A percentile compares a stretch with the other conserved stretches of the same genome.
These are phyloP conservation scores for Pseudonitzschia delicatissima DNA, from an alignment of 108 stramenopile genomes.

Conservation along the genomic window DNA sequence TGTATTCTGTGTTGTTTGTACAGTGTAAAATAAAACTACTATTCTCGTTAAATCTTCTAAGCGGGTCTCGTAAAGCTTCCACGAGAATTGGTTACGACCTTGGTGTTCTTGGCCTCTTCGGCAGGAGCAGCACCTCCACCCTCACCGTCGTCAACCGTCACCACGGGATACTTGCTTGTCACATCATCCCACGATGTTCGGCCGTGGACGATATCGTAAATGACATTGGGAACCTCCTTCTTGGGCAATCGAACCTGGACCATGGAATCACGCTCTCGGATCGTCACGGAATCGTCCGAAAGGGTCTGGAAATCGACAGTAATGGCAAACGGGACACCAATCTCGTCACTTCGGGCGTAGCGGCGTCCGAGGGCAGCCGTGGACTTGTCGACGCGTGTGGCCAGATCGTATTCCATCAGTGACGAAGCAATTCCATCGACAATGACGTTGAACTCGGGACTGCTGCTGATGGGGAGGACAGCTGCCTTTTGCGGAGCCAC, in stretches of 20 bases:
- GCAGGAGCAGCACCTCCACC: constrained; percentile 16
- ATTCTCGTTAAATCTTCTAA: constrained; percentile 7
- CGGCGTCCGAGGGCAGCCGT: constrained; percentile 88
- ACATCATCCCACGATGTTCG: constrained; percentile 75
- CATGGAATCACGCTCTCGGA: constrained; percentile 97
- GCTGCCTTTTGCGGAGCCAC: constrained; percentile 98
- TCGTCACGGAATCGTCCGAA: constrained; percentile 87
- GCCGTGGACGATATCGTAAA: constrained; percentile 78
- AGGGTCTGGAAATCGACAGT: constrained; percentile 98
- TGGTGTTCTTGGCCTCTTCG: constrained; percentile 21
- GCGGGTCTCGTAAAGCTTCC: constrained; percentile 51
- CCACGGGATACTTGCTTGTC: constrained; percentile 69
- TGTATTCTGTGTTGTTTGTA: too few species aligned
- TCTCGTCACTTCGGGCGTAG: constrained; percentile 97
- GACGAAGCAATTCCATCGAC: constrained; percentile 79
- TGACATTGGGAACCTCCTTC: constrained; percentile 60
- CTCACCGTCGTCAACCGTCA: constrained; percentile 74
- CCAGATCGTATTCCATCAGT: constrained; percentile 84
- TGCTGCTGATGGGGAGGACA: constrained; percentile 88
- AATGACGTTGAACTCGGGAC: constrained; percentile 73
- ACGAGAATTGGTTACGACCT: constrained; percentile 45
- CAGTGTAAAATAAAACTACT: neutral
- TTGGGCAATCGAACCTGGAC: constrained; percentile 89
- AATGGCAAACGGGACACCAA: constrained; percentile 98
- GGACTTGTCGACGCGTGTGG: constrained; percentile 89